A percentile compares a stretch with the other conserved stretches of the same genome.
Evolutionary conservation across 106 monocot species (phyloP).

Genomic region (Allium sativum): DNA sequence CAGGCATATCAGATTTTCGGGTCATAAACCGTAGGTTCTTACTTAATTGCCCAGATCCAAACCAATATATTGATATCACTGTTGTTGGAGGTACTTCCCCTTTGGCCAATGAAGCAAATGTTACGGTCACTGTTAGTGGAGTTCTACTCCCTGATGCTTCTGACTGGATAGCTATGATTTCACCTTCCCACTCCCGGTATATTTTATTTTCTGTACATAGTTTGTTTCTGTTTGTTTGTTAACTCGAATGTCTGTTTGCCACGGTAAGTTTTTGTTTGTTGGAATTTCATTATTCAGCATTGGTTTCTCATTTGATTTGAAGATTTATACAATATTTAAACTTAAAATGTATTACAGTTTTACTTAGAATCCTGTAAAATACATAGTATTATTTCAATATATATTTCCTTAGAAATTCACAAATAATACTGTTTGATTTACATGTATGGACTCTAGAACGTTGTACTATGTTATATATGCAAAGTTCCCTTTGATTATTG

Average conservation of each 20-base stretch:
- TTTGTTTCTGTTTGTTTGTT: background rate
- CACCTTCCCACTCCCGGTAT: slow-evolving; percentile 50
- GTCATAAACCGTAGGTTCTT: slow-evolving; percentile 43
- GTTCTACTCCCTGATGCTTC: slow-evolving; percentile 32
- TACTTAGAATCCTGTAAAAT: no score
- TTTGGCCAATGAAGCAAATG: slow-evolving; percentile 31
- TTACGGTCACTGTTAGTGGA: slow-evolving; percentile 55
- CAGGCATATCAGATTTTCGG: slow-evolving; percentile 40
- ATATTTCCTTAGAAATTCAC: no score
- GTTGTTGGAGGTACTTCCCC: slow-evolving; percentile 15
- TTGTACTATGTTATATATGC: no score
- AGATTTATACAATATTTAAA: no score
- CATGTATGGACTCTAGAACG: no score
- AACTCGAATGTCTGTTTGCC: background rate
- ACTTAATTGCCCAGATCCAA: slow-evolving; percentile 17
- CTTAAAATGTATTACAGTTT: no score
- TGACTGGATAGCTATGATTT: slow-evolving; percentile 73
- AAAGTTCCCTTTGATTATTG: no score
- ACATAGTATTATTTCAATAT: no score
- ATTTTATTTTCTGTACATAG: background rate
- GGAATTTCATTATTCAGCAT: background rate
- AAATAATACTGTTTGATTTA: no score
- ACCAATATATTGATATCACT: slow-evolving; percentile 34
- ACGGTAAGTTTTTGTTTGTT: background rate
- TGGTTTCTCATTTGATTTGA: no score